Evolutionary conservation across 805 yeast species (phyloP), one percentile per base, ranked within the genome.

Genomic region (Wickerhamomyces strasburgensis): DNA sequence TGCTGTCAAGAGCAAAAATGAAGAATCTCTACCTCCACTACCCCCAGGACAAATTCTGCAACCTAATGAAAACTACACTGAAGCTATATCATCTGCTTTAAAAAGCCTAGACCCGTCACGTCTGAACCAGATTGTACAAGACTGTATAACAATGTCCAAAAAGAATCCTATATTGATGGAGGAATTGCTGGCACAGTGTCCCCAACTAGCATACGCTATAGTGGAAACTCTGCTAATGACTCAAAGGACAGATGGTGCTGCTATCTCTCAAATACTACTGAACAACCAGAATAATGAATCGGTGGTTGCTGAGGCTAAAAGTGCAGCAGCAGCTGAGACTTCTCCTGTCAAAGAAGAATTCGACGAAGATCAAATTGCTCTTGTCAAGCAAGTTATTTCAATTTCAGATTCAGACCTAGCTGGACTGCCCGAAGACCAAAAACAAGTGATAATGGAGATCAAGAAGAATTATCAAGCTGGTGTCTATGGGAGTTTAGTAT

Each of bases 141-240:
- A 84, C 43, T 70, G 84, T 13, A 74, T 78, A 49, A 56, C 63
- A 15, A 75, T 84, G 76, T 62, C 82, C 3, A 56, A 60, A 3
- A 68, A 67, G 19, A 71, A 79, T 40, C 84, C 85, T 0, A 67
- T 67, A 5, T 61, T 77, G 40, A 78, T 84, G 65, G 71, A 65
- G 35, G 72, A 70, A 28, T 61, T 89, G 24, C 62, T 89, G 14
- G 69, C 69, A 19, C 75, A 75, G 44, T 78, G 79, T 40, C 97
- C 97, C 0, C 97, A 90, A 57, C 65, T 90, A 31, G 64, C 85
- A 2, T 87, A 79, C 57, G 93, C 95, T 0, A 64, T 86, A 19
- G 90, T 88, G 3, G 96, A 89, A 52, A 67, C 80, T 2, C 60
- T 86, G 43, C 54, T 80, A 44, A 61, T 35, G 9, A 41, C 57